Evolutionary conservation across 2,329 filamentous ascomycete genomes (phyloP), one percentile per base, ranked within the genome.

Genomic region (Diaporthe sp.): DNA sequence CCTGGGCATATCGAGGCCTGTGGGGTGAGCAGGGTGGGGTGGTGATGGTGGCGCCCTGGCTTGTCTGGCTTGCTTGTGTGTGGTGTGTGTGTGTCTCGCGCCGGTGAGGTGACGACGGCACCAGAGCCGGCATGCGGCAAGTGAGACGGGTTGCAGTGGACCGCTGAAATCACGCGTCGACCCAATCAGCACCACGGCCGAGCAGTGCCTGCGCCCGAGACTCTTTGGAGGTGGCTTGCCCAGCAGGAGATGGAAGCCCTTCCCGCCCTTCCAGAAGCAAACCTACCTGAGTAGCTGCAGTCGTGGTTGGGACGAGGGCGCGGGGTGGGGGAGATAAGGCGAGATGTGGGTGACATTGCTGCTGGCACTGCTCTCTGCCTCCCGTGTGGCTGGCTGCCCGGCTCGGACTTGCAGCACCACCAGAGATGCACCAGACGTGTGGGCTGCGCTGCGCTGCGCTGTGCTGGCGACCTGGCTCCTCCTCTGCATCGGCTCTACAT

Each of bases 241-340:
- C 65, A 53, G 65, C 46, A 53, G 13, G 46, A 68, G 65, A 68
- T 68, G 65, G 60, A 55, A 62, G 71, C 46, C 31, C 71, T 62
- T 73, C 46, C 58, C 70, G 58, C 37, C 19, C 71, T 73, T 73
- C 71, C 71, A 73, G 71, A 73, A 73, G 71, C 71, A 68, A 53
- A 9, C 34, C 44, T 31, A 31, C 31, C 31, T 31, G 31, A 31
- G 31, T 31, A 31, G 15, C 46, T 53, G 57, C 71, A 57, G 34
- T 28, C 22, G 57, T 53, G 44, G 71, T 53, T 51, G 57, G 44
- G 42, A 46, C 25, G n/a, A 34, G 7, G 22, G 31, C 65, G 46
- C 49, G 31, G 65, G 44, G 55, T 42, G 49, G 37, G 44, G 58
- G 44, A 73, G 71, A 65, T 73, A 73, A 51, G 71, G 71, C 71